Conservation (phyloP, 257 asterid genomes). For the Henckelia pumila region DNA sequence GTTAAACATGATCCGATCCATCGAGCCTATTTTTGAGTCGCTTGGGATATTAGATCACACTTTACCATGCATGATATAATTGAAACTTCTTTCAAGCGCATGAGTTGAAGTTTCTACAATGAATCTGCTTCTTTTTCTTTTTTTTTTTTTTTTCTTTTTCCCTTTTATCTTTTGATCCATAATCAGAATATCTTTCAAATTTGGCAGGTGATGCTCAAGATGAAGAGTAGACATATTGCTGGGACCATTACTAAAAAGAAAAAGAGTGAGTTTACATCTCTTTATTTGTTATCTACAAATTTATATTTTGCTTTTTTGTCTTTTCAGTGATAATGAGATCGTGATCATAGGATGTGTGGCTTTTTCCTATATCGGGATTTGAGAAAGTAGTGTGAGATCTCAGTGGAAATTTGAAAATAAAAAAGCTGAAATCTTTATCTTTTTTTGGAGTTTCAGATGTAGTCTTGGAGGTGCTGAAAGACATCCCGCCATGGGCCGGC, state of each 20-base stretch:
- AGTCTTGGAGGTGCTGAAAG: conserved; percentile 73
- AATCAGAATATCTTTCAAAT: conserved; percentile 28
- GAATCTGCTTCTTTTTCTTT: conserved; percentile 26
- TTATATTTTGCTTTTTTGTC: conserved; percentile 35
- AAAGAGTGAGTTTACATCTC: conserved; percentile 66
- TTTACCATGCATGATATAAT: not conserved
- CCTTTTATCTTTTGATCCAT: conserved; percentile 29
- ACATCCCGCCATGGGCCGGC: conserved; percentile 92
- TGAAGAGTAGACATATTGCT: conserved; percentile 94
- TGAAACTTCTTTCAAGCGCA: conserved; percentile 7
- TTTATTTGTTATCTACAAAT: not conserved
- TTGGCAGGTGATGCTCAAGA: conserved; percentile 68
- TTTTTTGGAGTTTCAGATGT: conserved; percentile 54
- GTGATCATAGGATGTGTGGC: conserved; percentile 52
- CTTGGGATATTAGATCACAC: not conserved
- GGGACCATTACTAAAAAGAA: conserved; percentile 99
- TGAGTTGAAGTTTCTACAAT: conserved; percentile 19
- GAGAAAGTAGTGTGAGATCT: conserved; percentile 55
- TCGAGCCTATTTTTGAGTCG: not conserved
- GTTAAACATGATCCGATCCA: conserved; percentile 27
- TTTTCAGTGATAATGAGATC: conserved; percentile 51
- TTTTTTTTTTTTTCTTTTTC: conserved; percentile 17
- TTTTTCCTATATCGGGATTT: conserved; percentile 65
- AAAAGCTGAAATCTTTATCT: conserved; percentile 37
- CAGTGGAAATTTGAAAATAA: conserved; percentile 21